Conservation (phyloP, 495 filamentous ascomycete genomes). For the Lentithecium fluviatile region DNA sequence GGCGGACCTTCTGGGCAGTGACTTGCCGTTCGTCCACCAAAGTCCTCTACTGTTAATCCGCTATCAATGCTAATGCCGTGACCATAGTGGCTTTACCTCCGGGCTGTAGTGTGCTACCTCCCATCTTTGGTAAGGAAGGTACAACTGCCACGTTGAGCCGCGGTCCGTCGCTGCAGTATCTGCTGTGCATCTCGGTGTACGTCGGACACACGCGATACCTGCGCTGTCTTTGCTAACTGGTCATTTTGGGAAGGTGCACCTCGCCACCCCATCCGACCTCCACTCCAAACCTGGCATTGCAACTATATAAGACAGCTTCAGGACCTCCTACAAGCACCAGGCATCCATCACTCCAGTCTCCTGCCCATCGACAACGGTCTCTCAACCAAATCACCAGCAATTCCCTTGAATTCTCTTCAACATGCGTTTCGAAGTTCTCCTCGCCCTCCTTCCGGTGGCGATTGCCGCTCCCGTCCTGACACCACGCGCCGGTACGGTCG, state of each 20-base stretch:
- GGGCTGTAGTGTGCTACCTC: slow-evolving; percentile 17
- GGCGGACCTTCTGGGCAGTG: background rate
- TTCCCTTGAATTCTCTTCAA: slow-evolving; percentile 2
- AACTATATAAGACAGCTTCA: slow-evolving; percentile 24
- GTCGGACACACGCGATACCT: slow-evolving; percentile 22
- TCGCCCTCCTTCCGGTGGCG: slow-evolving; percentile 31
- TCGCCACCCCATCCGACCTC: background rate
- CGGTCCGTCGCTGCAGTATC: background rate
- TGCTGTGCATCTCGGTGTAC: background rate
- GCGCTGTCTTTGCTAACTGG: background rate
- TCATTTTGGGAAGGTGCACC: slow-evolving; percentile 29
- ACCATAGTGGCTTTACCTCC: slow-evolving; percentile 4
- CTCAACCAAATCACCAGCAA: slow-evolving; percentile 4
- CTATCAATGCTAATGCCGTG: slow-evolving; percentile 26
- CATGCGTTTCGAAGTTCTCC: slow-evolving; percentile 28
- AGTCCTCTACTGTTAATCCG: background rate
- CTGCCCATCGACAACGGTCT: slow-evolving; percentile 12
- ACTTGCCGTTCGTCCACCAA: slow-evolving; percentile 8
- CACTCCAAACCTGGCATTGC: background rate
- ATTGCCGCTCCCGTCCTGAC: slow-evolving; percentile 30
- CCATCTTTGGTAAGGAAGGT: slow-evolving; percentile 19
- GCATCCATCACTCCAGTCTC: slow-evolving; percentile 10
- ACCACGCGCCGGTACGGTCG: slow-evolving; percentile 21
- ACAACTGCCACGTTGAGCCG: slow-evolving; percentile 23
- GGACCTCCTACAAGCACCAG: slow-evolving; percentile 6